These are phyloP conservation scores for Tetracladium maxilliforme DNA, from an alignment of 2,329 filamentous ascomycete genomes.

Conservation along the genomic window DNA sequence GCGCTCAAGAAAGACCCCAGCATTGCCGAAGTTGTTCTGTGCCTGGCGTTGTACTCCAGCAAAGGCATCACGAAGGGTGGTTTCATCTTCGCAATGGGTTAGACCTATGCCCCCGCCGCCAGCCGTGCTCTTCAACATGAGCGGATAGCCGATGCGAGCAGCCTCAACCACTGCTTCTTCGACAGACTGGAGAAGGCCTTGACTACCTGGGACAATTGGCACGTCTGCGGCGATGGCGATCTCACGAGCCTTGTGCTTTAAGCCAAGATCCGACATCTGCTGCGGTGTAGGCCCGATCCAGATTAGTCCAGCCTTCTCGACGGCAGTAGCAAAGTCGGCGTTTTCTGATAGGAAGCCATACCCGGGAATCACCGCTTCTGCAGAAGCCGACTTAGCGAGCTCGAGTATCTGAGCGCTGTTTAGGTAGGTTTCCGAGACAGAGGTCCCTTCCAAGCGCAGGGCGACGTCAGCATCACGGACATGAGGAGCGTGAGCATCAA, in stretches of 20 bases:
- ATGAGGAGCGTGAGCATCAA: slow-evolving; percentile 20
- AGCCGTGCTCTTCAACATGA: slow-evolving; percentile 32
- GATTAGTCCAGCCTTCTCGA: slow-evolving; percentile 35
- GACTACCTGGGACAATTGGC: slow-evolving; percentile 18
- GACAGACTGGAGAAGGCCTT: slow-evolving; percentile 10
- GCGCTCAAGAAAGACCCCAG: slow-evolving; percentile 28
- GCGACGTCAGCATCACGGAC: too few species aligned
- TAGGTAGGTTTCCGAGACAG: slow-evolving; percentile 38
- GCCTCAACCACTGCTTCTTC: slow-evolving; percentile 14
- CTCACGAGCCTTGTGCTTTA: slow-evolving; percentile 21
- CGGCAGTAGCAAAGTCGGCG: slow-evolving; percentile 38
- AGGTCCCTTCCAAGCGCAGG: slow-evolving; percentile 13
- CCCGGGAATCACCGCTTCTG: slow-evolving; percentile 49
- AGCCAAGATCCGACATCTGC: slow-evolving; percentile 20
- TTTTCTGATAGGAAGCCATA: slow-evolving; percentile 56
- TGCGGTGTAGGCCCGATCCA: slow-evolving; percentile 43
- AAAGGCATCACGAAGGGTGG: slow-evolving; percentile 16
- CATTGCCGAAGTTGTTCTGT: slow-evolving; percentile 33
- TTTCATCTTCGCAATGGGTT: slow-evolving; percentile 16
- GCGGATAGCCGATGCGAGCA: slow-evolving; percentile 17
- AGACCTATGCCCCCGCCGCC: slow-evolving; percentile 31
- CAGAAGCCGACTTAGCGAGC: slow-evolving; percentile 29
- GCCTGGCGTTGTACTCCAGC: slow-evolving; percentile 21
- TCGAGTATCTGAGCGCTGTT: slow-evolving; percentile 29
- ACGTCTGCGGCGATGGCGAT: slow-evolving; percentile 16